Evolutionary conservation across 805 yeast species (phyloP).

Genomic region (Clavispora fructus): DNA sequence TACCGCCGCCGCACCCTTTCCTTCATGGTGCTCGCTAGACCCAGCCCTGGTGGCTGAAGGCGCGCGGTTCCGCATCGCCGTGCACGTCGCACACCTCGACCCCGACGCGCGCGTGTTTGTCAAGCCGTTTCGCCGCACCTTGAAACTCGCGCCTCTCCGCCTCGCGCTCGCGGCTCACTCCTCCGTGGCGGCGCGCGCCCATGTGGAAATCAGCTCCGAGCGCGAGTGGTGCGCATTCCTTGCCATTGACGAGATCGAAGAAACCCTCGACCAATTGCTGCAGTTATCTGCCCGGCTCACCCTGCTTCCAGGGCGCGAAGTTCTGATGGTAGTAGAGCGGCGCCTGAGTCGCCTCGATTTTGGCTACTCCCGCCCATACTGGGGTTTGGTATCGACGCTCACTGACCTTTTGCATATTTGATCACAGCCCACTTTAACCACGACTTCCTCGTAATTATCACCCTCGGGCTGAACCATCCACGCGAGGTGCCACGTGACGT

Average conservation of each 20-base stretch:
- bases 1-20: not conserved
- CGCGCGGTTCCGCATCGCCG: constrained; percentile 3
- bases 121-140: constrained; percentile 12
- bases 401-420: not conserved
- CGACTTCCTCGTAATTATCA: too few relatives aligned
- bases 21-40: not conserved
- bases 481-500: not conserved
- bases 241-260: constrained; percentile 12
- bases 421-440: too few relatives aligned
- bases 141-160: constrained; percentile 9
- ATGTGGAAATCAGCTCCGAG: constrained; percentile 7
- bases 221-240: constrained; percentile 11
- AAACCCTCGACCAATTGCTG: constrained; percentile 6
- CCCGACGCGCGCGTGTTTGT: constrained; percentile 9
- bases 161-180: constrained; percentile 1
- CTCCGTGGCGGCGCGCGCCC: not conserved
- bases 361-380: constrained; percentile 7
- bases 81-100: not conserved
- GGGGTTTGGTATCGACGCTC: constrained; percentile 5
- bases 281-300: not conserved
- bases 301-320: not conserved
- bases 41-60: not conserved
- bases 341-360: not conserved
- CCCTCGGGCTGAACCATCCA: too few relatives aligned
- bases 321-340: constrained; percentile 1